Evolutionary conservation across 2,329 filamentous ascomycete species (phyloP).

Genomic region (Metarhizium anisopliae): DNA sequence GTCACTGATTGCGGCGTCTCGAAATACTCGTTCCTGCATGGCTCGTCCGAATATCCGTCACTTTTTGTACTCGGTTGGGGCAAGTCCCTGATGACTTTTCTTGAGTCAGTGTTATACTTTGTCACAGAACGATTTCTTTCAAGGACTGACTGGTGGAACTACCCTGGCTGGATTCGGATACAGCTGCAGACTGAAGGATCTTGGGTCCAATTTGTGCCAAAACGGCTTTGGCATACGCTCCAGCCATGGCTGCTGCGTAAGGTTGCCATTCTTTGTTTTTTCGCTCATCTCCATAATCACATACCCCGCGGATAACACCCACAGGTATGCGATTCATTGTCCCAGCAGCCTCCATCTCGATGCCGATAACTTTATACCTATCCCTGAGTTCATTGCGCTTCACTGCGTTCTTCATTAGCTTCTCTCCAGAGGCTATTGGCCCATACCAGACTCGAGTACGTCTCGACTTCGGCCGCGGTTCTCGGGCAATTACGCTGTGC

Average conservation of each 20-base stretch:
- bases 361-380: neutral
- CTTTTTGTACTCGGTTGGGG: too few relatives aligned
- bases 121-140: too few relatives aligned
- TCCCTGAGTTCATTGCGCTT: constrained; percentile 5
- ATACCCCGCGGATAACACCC: neutral
- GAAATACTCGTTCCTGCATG: neutral
- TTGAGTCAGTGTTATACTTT: too few relatives aligned
- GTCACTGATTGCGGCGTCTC: neutral
- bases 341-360: neutral
- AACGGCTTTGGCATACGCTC: neutral
- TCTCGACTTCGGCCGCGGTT: constrained; percentile 7
- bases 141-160: too few relatives aligned
- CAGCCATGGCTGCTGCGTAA: neutral
- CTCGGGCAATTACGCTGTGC: constrained; percentile 7
- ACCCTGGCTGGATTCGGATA: too few relatives aligned
- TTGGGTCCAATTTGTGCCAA: neutral
- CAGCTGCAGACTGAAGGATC: too few relatives aligned
- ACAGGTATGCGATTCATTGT: neutral
- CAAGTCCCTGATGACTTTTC: too few relatives aligned
- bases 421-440: constrained; percentile 7
- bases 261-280: neutral
- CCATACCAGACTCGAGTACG: constrained; percentile 24
- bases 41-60: too few relatives aligned
- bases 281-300: neutral
- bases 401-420: constrained; percentile 1